phyloP scores from a whole-genome alignment of 2,329 filamentous ascomycete genomes.

The Alternaria sp. region DNA sequence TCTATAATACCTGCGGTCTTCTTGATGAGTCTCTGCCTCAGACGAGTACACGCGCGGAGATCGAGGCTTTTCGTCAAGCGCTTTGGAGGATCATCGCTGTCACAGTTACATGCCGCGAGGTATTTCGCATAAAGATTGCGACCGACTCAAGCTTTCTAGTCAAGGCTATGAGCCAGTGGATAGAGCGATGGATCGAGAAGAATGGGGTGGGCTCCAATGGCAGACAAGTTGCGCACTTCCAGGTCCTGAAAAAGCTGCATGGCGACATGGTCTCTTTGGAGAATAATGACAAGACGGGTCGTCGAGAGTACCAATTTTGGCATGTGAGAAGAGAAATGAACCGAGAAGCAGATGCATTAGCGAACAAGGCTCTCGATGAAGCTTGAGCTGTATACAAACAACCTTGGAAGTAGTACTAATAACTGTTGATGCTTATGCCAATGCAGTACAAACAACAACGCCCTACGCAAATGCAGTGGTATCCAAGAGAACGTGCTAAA shows the following conservation, averaged over 20 bases:
- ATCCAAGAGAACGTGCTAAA: slow-evolving; percentile 26
- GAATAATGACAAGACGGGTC: no score
- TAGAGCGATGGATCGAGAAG: slow-evolving; percentile 42
- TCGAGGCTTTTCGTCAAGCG: slow-evolving; percentile 17
- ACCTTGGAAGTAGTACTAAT: neutral
- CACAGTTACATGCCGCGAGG: no score
- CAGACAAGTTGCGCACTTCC: slow-evolving; percentile 32
- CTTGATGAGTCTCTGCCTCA: neutral
- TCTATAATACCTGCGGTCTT: neutral
- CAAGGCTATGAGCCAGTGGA: slow-evolving; percentile 39
- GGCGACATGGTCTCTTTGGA: no score
- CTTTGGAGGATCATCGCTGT: neutral
- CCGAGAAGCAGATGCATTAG: slow-evolving; percentile 20
- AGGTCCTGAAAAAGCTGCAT: slow-evolving; percentile 18
- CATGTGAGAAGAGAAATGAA: slow-evolving; percentile 31
- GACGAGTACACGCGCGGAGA: slow-evolving; percentile 1
- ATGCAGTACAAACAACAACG: slow-evolving; percentile 9
- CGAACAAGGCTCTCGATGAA: slow-evolving; percentile 34
- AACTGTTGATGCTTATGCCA: neutral
- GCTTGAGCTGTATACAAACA: slow-evolving; percentile 38
- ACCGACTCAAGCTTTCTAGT: slow-evolving; percentile 47
- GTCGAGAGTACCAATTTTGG: slow-evolving; percentile 27
- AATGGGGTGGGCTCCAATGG: slow-evolving; percentile 35
- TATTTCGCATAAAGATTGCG: slow-evolving; percentile 15
- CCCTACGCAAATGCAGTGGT: slow-evolving; percentile 16